Evolutionary conservation across 2,329 filamentous ascomycete genomes (phyloP).

Genomic region (Xylariales sp.): DNA sequence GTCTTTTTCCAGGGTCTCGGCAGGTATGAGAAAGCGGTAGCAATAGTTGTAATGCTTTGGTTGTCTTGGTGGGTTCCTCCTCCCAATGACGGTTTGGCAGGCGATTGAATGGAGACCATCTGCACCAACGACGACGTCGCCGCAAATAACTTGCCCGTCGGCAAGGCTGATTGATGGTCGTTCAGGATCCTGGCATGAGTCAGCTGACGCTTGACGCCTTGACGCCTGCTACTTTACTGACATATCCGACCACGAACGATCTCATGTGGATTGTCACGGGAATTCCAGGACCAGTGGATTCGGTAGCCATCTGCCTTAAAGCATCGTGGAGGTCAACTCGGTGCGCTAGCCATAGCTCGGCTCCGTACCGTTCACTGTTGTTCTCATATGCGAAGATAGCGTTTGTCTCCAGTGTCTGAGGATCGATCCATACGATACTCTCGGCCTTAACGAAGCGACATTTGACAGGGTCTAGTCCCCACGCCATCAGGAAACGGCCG

Average conservation of each 20-base stretch:
- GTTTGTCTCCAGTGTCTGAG: background rate
- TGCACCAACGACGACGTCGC: slow-evolving; percentile 33
- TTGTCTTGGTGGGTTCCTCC: slow-evolving; percentile 19
- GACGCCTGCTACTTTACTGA: slow-evolving; percentile 12
- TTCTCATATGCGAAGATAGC: background rate
- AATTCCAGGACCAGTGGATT: slow-evolving; percentile 14
- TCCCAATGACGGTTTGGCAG: slow-evolving; percentile 23
- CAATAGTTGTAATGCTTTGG: slow-evolving; percentile 27
- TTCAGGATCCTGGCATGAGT: slow-evolving; percentile 6
- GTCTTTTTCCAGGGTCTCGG: slow-evolving; percentile 24
- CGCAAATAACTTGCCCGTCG: slow-evolving; percentile 23
- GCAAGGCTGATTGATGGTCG: slow-evolving; percentile 20
- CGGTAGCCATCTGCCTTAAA: slow-evolving; percentile 27
- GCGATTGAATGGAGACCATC: slow-evolving; percentile 28
- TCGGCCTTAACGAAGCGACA: slow-evolving; percentile 16
- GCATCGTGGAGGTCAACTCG: slow-evolving; percentile 36
- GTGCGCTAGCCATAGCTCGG: slow-evolving; percentile 23
- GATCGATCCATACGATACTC: background rate
- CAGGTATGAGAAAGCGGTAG: slow-evolving; percentile 32
- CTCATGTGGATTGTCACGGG: slow-evolving; percentile 20
- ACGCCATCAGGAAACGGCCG: slow-evolving; percentile 24
- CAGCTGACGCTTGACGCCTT: background rate
- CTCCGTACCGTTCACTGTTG: background rate
- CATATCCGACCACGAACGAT: slow-evolving; percentile 15
- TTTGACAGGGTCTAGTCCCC: slow-evolving; percentile 26